phyloP scores from a whole-genome alignment of 2,329 filamentous ascomycete genomes.

The Aspergillus fijiensis region DNA sequence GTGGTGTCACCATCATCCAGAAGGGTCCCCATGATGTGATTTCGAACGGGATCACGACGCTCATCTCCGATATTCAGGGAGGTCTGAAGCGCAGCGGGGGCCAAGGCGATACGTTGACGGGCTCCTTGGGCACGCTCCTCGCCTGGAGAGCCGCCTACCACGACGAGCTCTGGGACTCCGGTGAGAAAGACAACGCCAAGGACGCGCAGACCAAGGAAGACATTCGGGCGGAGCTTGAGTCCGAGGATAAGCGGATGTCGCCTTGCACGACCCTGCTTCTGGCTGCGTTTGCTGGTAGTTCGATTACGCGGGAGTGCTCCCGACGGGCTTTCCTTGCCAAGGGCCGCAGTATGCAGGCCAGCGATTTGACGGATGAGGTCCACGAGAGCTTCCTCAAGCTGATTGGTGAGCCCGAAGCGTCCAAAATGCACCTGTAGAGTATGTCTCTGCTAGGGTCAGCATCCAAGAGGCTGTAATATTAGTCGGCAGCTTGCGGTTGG shows the following conservation, averaged over 20 bases:
- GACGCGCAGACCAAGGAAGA: slow-evolving; percentile 41
- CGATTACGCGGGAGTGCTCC: slow-evolving; percentile 87
- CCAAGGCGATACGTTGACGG: slow-evolving; percentile 93
- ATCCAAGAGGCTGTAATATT: neutral
- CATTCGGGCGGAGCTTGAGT: slow-evolving; percentile 42
- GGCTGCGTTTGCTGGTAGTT: slow-evolving; percentile 81
- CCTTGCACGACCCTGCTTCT: slow-evolving; percentile 64
- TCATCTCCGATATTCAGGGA: slow-evolving; percentile 73
- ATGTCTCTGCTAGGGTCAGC: neutral
- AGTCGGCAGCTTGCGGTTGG: neutral
- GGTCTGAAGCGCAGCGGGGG: slow-evolving; percentile 89
- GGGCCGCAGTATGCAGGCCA: slow-evolving; percentile 85
- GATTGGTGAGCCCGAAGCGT: slow-evolving; percentile 67
- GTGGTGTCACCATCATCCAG: slow-evolving; percentile 86
- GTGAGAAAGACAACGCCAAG: slow-evolving; percentile 33
- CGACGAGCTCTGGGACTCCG: slow-evolving; percentile 71
- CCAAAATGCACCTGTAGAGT: slow-evolving; percentile 34
- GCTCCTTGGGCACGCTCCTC: slow-evolving; percentile 81
- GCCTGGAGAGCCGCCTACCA: slow-evolving; percentile 87
- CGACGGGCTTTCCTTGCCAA: slow-evolving; percentile 80
- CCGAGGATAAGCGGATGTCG: slow-evolving; percentile 56
- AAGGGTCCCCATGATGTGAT: slow-evolving; percentile 84
- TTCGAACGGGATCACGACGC: slow-evolving; percentile 73
- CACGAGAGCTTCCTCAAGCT: slow-evolving; percentile 76
- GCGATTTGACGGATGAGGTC: slow-evolving; percentile 88